Evolutionary conservation across 2,329 filamentous ascomycete species (phyloP), one percentile per base, ranked within the genome.

Genomic region (Colletotrichum godetiae): DNA sequence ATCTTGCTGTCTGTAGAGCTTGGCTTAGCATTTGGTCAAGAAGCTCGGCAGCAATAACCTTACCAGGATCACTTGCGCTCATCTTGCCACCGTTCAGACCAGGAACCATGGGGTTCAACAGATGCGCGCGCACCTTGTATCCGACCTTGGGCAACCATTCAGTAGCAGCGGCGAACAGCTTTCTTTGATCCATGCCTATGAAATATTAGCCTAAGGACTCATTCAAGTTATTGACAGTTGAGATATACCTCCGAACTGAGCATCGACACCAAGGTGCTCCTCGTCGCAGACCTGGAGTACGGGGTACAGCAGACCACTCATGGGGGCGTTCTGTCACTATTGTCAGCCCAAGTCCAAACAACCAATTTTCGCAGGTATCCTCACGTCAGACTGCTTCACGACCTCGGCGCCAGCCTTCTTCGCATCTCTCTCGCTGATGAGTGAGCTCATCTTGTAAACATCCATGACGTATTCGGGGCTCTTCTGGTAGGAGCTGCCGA

Each of bases 391-490:
- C 86, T 98, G 95, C 88, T 98, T 98, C 76, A 99, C 96, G 8
- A 98, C 91, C 83, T 98, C 97, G 1, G 95, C 94, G 52, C 96
- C 96, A 0, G 96, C 95, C 84, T 95, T 97, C 84, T 95, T 94
- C 19, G 95, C 94, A 79, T 97, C 92, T 80, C 95, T 91, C 83
- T 95, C 91, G 15, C 92, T 92, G 5, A 93, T 90, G 66, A 94
- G 83, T 4, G 90, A 90, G 58, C 88, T 89, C 76, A 98, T 82
- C 80, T 93, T 91, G 85, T 95, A 96, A 42, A 97, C 84, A 81
- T 98, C 96, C 94, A 98, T 97, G 73, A 92, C 74, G 85, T 98
- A 98, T 55, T 91, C 88, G 29, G 88, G 80, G 71, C 82, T 88
- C 78, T 88, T 90, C 81, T 98, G 95, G 89, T 97, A 98, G 62